Evolutionary conservation across 2,329 filamentous ascomycete genomes (phyloP).

Genomic region (Stylonectria norvegica): DNA sequence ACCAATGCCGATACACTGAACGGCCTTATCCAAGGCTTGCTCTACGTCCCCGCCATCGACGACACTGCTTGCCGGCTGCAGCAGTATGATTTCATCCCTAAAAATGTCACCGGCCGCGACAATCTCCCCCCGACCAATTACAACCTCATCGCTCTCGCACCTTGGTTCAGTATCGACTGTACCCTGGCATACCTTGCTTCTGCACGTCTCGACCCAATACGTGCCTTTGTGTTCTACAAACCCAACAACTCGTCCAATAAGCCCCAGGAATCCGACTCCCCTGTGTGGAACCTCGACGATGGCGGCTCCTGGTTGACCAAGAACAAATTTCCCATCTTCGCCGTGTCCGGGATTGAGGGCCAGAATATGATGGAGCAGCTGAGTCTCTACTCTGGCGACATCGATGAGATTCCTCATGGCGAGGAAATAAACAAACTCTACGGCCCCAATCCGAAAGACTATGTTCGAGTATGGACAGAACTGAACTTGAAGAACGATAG

Average conservation of each 20-base stretch:
- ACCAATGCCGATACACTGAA: constrained; percentile 59
- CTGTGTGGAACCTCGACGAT: constrained; percentile 68
- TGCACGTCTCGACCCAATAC: constrained; percentile 55
- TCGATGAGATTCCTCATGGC: constrained; percentile 59
- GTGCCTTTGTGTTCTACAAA: constrained; percentile 62
- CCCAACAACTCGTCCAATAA: constrained; percentile 53
- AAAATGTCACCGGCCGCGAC: constrained; percentile 68
- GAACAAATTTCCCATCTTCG: constrained; percentile 80
- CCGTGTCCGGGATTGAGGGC: constrained; percentile 67
- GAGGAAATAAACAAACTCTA: constrained; percentile 54
- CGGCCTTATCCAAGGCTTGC: constrained; percentile 67
- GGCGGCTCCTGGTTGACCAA: constrained; percentile 65
- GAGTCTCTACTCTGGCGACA: constrained; percentile 72
- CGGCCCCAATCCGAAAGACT: constrained; percentile 53
- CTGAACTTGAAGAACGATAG: constrained; percentile 46
- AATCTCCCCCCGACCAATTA: constrained; percentile 68
- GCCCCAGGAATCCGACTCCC: constrained; percentile 63
- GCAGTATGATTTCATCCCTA: constrained; percentile 64
- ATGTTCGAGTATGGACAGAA: constrained; percentile 58
- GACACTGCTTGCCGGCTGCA: constrained; percentile 60
- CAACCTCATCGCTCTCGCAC: constrained; percentile 76
- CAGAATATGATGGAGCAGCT: constrained; percentile 67
- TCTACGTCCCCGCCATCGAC: constrained; percentile 76
- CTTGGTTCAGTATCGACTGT: constrained; percentile 77
- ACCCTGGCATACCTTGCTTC: constrained; percentile 67